These are phyloP conservation scores for Nidularia pulvinata DNA, from an alignment of 768 basidiomycete species.

Conservation along the genomic window DNA sequence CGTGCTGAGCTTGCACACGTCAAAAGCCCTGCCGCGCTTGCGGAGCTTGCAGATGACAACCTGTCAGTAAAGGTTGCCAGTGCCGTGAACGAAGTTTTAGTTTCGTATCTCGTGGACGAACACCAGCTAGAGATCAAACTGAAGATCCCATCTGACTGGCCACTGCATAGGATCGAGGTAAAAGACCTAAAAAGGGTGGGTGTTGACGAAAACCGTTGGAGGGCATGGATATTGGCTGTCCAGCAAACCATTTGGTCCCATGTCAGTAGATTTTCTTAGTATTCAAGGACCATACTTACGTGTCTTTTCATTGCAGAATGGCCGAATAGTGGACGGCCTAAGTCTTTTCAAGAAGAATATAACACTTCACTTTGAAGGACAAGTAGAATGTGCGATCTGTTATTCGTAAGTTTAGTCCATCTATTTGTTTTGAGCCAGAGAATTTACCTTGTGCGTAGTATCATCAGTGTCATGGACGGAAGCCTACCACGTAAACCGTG, in stretches of 20 bases:
- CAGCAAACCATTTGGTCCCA: conserved; percentile 90
- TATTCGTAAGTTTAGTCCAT: conserved; percentile 65
- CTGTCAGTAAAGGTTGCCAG: conserved; percentile 76
- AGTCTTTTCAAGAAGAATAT: conserved; percentile 95
- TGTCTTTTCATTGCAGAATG: conserved; percentile 55
- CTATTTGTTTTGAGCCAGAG: not conserved
- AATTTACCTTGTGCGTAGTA: conserved; percentile 39
- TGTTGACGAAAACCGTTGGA: conserved; percentile 88
- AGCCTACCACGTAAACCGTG: conserved; percentile 89
- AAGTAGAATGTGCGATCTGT: conserved; percentile 96
- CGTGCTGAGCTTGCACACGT: conserved; percentile 79
- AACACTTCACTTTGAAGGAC: conserved; percentile 89
- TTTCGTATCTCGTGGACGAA: conserved; percentile 88
- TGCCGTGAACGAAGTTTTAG: conserved; percentile 79
- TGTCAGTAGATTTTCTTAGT: conserved; percentile 39
- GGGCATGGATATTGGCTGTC: conserved; percentile 91
- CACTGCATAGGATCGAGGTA: conserved; percentile 86
- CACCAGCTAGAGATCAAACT: conserved; percentile 89
- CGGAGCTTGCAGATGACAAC: conserved; percentile 74
- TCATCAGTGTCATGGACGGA: conserved; percentile 89
- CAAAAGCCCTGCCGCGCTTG: conserved; percentile 47
- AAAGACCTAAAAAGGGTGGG: conserved; percentile 83
- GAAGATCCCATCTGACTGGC: conserved; percentile 89
- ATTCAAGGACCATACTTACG: not conserved
- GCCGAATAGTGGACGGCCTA: conserved; percentile 86